Evolutionary conservation across 2,329 filamentous ascomycete genomes (phyloP).

Genomic region (Colletotrichum chlorophyti): DNA sequence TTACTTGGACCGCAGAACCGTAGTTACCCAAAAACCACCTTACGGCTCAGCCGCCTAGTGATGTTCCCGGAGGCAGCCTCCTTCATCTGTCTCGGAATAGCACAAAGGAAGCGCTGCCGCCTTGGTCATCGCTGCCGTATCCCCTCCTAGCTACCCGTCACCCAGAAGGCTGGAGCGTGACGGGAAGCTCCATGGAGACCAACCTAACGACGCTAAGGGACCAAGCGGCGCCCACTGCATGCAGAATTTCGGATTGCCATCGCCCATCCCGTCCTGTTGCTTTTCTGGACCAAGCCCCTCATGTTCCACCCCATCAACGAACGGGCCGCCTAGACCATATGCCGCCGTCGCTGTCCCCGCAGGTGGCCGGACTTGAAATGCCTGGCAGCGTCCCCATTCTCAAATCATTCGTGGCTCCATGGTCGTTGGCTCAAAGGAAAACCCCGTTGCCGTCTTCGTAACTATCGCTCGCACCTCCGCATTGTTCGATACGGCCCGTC

Average conservation of each 20-base stretch:
- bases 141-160: not conserved
- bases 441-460: conserved; percentile 3
- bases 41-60: not conserved
- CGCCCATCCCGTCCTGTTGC: not conserved
- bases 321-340: not conserved
- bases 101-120: not conserved
- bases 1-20: not conserved
- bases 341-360: not conserved
- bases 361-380: conserved; percentile 1
- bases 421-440: conserved; percentile 7
- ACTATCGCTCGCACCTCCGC: not conserved
- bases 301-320: no score
- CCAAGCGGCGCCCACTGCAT: conserved; percentile 10
- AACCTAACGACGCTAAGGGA: not conserved
- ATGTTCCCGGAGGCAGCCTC: not conserved
- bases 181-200: conserved; percentile 7
- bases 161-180: conserved; percentile 3
- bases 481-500: not conserved
- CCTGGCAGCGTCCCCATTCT: conserved; percentile 2
- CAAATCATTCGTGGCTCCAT: conserved; percentile 11
- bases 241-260: not conserved
- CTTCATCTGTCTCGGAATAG: not conserved
- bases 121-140: no score
- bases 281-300: not conserved
- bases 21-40: not conserved